Evolutionary conservation across 2,329 filamentous ascomycete species (phyloP).

Genomic region (Hypomyces rosellus): DNA sequence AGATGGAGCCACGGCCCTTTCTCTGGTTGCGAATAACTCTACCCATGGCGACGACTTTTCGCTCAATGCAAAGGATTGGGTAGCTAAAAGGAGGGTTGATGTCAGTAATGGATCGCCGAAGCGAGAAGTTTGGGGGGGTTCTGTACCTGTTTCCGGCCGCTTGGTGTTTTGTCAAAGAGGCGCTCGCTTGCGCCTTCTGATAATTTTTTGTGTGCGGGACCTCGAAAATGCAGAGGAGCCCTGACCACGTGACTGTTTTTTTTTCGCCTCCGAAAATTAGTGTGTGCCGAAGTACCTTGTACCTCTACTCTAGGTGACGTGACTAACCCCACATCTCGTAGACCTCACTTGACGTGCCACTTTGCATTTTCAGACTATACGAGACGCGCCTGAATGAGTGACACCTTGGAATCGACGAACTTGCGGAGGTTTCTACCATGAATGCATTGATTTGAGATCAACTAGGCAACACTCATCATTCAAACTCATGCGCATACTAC

Average conservation of each 20-base stretch:
- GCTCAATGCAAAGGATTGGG: constrained; percentile 29
- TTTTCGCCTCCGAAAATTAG: constrained; percentile 3
- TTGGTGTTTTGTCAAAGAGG: constrained; percentile 34
- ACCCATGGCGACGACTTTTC: constrained; percentile 42
- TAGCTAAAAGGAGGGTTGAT: constrained; percentile 24
- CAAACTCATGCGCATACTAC: too few relatives aligned
- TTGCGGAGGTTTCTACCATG: too few relatives aligned
- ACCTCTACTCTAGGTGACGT: not conserved
- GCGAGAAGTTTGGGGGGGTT: constrained; percentile 19
- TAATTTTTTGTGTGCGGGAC: constrained; percentile 35
- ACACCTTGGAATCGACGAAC: too few relatives aligned
- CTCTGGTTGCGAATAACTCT: constrained; percentile 61
- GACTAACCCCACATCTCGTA: not conserved
- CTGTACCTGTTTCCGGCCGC: constrained; percentile 35
- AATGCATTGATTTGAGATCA: too few relatives aligned
- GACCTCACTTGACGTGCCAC: not conserved
- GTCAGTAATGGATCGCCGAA: constrained; percentile 24
- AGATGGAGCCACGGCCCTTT: constrained; percentile 54
- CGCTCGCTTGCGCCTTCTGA: constrained; percentile 21
- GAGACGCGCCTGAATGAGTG: not conserved
- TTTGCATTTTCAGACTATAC: not conserved
- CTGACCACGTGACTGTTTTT: constrained; percentile 30
- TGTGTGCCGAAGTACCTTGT: not conserved
- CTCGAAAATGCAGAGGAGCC: constrained; percentile 23
- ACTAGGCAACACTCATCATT: too few relatives aligned